A percentile compares a stretch with the other conserved stretches of the same genome.
Conservation (phyloP, 2,329 filamentous ascomycete genomes). For the Hymenoscyphus occultus region DNA sequence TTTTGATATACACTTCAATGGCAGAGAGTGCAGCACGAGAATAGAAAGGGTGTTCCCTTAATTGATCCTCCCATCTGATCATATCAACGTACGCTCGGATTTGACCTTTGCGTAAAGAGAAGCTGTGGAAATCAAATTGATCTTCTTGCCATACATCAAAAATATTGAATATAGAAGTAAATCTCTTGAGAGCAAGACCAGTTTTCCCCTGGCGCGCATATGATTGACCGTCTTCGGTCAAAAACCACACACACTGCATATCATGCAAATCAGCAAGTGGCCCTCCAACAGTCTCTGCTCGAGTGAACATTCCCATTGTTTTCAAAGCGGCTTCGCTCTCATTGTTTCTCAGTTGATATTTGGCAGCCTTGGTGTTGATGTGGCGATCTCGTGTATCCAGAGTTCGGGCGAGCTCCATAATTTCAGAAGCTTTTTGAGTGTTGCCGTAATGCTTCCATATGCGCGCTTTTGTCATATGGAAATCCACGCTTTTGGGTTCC, state of each 20-base stretch:
- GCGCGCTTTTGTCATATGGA: conserved; percentile 90
- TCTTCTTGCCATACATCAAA: conserved; percentile 98
- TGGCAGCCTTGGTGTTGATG: conserved; percentile 97
- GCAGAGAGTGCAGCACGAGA: conserved; percentile 79
- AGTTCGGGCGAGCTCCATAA: conserved; percentile 82
- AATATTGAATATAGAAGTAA: conserved; percentile 83
- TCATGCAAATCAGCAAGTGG: conserved; percentile 88
- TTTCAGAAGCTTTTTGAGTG: conserved; percentile 72
- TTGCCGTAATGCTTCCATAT: conserved; percentile 91
- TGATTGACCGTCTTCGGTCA: conserved; percentile 92
- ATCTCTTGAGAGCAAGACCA: conserved; percentile 86
- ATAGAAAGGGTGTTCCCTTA: conserved; percentile 92
- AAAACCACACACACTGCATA: conserved; percentile 98
- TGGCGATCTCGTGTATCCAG: conserved; percentile 90
- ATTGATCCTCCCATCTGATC: conserved; percentile 89
- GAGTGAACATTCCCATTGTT: conserved; percentile 91
- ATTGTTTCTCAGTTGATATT: conserved; percentile 92
- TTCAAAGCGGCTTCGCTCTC: conserved; percentile 82
- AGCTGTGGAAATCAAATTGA: conserved; percentile 98
- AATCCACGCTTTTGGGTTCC: conserved; percentile 80
- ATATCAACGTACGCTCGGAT: conserved; percentile 94
- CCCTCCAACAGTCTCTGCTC: conserved; percentile 83
- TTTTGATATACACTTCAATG: conserved; percentile 72
- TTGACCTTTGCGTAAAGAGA: conserved; percentile 95
- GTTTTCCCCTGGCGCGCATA: conserved; percentile 79